These are phyloP conservation scores for Letharia lupina DNA, from an alignment of 495 filamentous ascomycete species.

Conservation along the genomic window DNA sequence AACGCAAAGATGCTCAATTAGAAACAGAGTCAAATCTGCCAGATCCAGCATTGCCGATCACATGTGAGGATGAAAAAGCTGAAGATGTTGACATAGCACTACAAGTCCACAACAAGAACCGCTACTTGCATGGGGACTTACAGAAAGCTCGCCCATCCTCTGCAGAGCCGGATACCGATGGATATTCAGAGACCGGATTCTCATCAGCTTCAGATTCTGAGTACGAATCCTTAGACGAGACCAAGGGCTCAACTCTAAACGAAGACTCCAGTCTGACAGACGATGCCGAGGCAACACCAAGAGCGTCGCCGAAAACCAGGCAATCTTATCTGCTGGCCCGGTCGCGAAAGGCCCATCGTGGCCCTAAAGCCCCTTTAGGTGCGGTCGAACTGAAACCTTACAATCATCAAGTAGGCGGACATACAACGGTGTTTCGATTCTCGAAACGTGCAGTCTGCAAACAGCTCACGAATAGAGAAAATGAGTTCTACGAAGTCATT, in stretches of 20 bases:
- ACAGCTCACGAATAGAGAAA: conserved; percentile 92
- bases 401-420: conserved; percentile 92
- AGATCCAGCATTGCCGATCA: conserved; percentile 27
- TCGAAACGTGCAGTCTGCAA: conserved; percentile 94
- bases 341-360: conserved; percentile 29
- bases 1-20: conserved; percentile 32
- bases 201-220: conserved; percentile 54
- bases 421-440: conserved; percentile 93
- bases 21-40: conserved; percentile 24
- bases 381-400: conserved; percentile 96
- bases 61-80: conserved; percentile 31
- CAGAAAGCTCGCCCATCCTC: conserved; percentile 34
- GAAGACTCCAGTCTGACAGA: conserved; percentile 48
- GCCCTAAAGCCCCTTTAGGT: conserved; percentile 56
- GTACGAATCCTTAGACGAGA: conserved; percentile 48
- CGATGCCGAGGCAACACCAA: conserved; percentile 53
- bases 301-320: conserved; percentile 45
- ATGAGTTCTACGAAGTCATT: conserved; percentile 96
- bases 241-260: conserved; percentile 37
- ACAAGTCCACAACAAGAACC: conserved; percentile 51
- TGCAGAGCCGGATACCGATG: conserved; percentile 29
- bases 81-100: conserved; percentile 54
- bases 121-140: conserved; percentile 53
- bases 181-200: conserved; percentile 34
- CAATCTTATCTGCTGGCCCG: conserved; percentile 32